Conservation (phyloP, 2,329 filamentous ascomycete species). For the Scopulariopsis brevicaulis region DNA sequence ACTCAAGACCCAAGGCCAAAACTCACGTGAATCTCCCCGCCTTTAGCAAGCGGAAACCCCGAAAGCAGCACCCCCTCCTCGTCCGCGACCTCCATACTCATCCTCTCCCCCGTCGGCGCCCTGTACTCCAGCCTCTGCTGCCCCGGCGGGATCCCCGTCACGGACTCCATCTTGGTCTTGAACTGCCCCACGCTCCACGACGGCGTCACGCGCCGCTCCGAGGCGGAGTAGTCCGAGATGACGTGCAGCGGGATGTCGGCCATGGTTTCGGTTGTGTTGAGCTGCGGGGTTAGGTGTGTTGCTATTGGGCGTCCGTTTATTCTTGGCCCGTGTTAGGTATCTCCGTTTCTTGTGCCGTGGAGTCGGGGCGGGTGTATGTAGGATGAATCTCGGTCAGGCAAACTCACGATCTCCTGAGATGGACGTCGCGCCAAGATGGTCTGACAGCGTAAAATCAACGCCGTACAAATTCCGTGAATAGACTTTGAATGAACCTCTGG, state of each 20-base stretch:
- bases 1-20: background rate
- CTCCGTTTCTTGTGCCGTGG: no score
- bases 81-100: conserved; percentile 56
- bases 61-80: conserved; percentile 60
- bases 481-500: background rate
- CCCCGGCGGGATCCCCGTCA: conserved; percentile 80
- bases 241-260: conserved; percentile 68
- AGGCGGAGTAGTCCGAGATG: conserved; percentile 63
- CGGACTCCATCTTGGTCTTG: conserved; percentile 78
- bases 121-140: conserved; percentile 68
- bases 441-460: no score
- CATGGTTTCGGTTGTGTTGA: conserved; percentile 28
- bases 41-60: conserved; percentile 56
- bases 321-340: no score
- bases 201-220: conserved; percentile 84
- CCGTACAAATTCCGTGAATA: background rate
- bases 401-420: no score
- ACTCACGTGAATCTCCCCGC: conserved; percentile 74
- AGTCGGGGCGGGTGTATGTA: no score
- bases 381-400: no score
- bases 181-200: conserved; percentile 81
- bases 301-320: no score
- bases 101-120: conserved; percentile 40
- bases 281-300: background rate
- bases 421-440: no score